phyloP scores from a whole-genome alignment of 2,329 filamentous ascomycete species.

The Teratosphaeria epicoccoides region DNA sequence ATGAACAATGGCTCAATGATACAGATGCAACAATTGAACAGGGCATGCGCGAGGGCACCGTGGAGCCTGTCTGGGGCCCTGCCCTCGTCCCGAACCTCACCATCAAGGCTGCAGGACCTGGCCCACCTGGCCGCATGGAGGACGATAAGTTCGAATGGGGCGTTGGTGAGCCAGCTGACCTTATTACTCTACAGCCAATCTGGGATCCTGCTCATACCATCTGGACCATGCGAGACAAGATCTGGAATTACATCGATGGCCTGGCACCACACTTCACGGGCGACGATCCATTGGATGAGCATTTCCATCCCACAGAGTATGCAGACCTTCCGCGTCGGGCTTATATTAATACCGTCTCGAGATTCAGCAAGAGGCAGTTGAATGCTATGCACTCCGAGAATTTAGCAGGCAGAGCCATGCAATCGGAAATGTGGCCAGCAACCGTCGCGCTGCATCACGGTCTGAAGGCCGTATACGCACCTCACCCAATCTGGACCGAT shows the following conservation, averaged over 20 bases:
- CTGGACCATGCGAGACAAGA: conserved; percentile 50
- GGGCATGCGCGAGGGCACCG: conserved; percentile 28
- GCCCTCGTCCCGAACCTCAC: conserved; percentile 53
- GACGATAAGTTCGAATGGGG: conserved; percentile 80
- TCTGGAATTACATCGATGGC: conserved; percentile 38
- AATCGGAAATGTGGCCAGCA: conserved; percentile 92
- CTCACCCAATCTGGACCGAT: conserved; percentile 81
- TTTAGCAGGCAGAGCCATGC: conserved; percentile 77
- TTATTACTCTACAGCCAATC: conserved; percentile 84
- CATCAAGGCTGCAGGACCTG: conserved; percentile 68
- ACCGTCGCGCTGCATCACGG: conserved; percentile 84
- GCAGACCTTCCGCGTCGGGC: conserved; percentile 56
- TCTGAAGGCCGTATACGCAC: conserved; percentile 81
- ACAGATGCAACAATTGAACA: conserved; percentile 33
- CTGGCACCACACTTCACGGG: conserved; percentile 77
- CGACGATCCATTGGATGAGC: conserved; percentile 40
- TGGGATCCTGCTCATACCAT: conserved; percentile 82
- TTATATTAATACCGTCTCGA: conserved; percentile 78
- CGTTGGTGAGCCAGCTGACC: conserved; percentile 78
- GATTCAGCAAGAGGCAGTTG: conserved; percentile 71
- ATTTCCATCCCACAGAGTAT: conserved; percentile 42
- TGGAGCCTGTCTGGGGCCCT: conserved; percentile 69
- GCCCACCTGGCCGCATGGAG: conserved; percentile 60
- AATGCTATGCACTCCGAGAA: conserved; percentile 87
- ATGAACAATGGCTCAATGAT: conserved; percentile 34